phyloP scores from a whole-genome alignment of 106 monocot genomes.

The Dendrobium chrysotoxum region DNA sequence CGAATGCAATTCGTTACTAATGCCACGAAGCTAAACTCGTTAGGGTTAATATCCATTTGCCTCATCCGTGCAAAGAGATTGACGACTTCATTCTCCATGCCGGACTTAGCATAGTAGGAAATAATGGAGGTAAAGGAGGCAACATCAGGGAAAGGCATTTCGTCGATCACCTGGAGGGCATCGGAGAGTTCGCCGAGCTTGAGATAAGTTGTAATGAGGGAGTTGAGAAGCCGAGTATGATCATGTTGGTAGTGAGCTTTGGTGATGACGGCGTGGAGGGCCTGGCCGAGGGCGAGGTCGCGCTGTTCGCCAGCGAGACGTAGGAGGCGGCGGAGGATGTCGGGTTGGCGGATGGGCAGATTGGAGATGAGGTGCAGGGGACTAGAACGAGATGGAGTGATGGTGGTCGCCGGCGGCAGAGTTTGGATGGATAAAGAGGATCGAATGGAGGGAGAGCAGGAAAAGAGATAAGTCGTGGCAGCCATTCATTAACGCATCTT shows the following conservation, averaged over 20 bases:
- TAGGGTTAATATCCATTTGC: slow-evolving; percentile 23
- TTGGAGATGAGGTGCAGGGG: slow-evolving; percentile 1
- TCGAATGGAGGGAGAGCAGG: background rate
- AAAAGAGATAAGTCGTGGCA: background rate
- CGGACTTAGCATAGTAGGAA: slow-evolving; percentile 51
- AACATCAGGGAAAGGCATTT: slow-evolving; percentile 40
- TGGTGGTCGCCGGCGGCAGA: background rate
- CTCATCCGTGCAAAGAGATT: slow-evolving; percentile 58
- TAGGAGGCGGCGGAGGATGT: slow-evolving; percentile 24
- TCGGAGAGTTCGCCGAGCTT: slow-evolving; percentile 33
- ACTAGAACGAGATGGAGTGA: background rate
- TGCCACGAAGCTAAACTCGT: slow-evolving; percentile 53
- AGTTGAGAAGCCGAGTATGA: slow-evolving; percentile 31
- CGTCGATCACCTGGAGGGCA: slow-evolving; percentile 53
- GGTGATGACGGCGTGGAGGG: slow-evolving; percentile 37
- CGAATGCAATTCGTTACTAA: slow-evolving; percentile 55
- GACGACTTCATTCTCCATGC: slow-evolving; percentile 10
- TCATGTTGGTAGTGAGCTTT: slow-evolving; percentile 17
- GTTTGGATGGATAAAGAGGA: background rate
- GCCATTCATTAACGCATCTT: background rate
- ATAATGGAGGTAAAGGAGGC: slow-evolving; percentile 54
- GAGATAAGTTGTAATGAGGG: slow-evolving; percentile 48
- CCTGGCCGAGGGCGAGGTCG: slow-evolving; percentile 37
- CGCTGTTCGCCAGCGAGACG: slow-evolving; percentile 31
- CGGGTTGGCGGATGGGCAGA: background rate